Evolutionary conservation across 805 yeast species (phyloP), one percentile per base, ranked within the genome.

Genomic region (Millerozyma miso): DNA sequence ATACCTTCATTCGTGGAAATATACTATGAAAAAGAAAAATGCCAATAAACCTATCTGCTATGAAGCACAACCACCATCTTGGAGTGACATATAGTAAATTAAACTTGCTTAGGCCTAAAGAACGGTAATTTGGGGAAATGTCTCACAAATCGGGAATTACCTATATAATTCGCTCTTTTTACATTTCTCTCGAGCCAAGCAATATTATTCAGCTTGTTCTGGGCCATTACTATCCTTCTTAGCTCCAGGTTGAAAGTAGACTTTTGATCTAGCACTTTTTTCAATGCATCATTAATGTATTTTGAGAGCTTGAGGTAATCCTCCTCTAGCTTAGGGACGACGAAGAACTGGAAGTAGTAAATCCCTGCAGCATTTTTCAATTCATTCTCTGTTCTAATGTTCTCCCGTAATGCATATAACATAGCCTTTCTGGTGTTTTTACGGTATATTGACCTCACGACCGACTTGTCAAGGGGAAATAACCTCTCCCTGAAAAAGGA

Each of bases 1-100:
- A 26, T 77, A 71, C 65, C 59, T 79, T 41, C 83, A 79, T 59
- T 76, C 83, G 2, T 60, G 51, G 33, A 57, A 58, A 31, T 74
- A 77, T 46, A 10, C 29, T 7, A 23, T 23, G 29, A 6, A 23
- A 23, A 6, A 10, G 6, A 6, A 23, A 7, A 10, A 63, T 16
- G 46, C 50, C 3, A 54, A 47, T 3, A 48, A 45, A 1, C 46
- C 51, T 2, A 61, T 74, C 58, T 49, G 52, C 6, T 80, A 68
- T 47, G 60, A 69, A 42, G 71, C 82, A 0, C 55, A 52, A 1
- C 41, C 56, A 15, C 86, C 86, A 0, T 29, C 37, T 0, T 80
- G 86, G 85, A 58, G 68, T 8, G 26, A 54, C n/a, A 53, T 63
- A 19, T 49, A 43, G 19, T 18, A 38, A 23, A 19, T 31, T 31